phyloP scores from a whole-genome alignment of 1,284 basidiomycete species.

The Microbotryomycetes sp. region DNA sequence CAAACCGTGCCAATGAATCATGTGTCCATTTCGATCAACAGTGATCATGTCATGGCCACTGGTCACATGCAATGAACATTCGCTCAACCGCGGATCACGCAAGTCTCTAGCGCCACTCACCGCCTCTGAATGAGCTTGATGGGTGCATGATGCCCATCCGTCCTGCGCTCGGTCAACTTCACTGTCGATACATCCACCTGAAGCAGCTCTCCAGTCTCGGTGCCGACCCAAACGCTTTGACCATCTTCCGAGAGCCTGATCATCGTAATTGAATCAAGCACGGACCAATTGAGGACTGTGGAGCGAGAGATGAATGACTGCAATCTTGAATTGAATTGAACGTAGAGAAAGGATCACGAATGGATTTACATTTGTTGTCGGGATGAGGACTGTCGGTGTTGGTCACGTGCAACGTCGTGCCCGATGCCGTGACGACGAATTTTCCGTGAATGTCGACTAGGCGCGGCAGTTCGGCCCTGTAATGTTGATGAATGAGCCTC shows the following conservation, averaged over 20 bases:
- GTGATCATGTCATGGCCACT: neutral
- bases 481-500: neutral
- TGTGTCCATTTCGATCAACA: neutral
- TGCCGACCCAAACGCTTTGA: neutral
- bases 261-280: neutral
- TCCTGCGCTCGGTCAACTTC: neutral
- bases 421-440: neutral
- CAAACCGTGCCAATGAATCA: neutral
- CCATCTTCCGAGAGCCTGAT: neutral
- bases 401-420: neutral
- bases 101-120: neutral
- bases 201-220: neutral
- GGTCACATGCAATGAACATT: neutral
- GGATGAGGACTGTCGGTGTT: neutral
- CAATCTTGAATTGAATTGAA: neutral
- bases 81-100: neutral
- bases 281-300: neutral
- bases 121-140: neutral
- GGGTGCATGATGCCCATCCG: neutral
- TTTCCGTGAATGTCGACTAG: neutral
- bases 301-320: neutral
- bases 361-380: neutral
- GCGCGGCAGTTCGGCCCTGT: neutral
- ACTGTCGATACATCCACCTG: neutral
- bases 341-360: too few species aligned